Evolutionary conservation across 1,139 yeast species (phyloP).

Genomic region (Casaregolazyma lundiana): DNA sequence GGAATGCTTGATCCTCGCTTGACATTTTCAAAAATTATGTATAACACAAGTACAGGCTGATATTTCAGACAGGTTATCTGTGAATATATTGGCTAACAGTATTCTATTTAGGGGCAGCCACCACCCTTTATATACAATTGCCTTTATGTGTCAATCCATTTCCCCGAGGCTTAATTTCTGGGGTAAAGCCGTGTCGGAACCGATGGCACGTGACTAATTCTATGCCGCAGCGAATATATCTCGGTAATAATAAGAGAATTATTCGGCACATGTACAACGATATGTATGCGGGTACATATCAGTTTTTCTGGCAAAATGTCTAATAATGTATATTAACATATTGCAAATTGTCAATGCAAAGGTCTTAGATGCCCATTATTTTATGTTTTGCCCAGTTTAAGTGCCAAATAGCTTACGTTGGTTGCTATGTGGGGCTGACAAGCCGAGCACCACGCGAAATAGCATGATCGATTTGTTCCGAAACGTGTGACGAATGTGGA

Average conservation of each 20-base stretch:
- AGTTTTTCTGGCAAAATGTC: too few species aligned
- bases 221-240: background rate
- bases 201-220: constrained; percentile 6
- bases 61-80: background rate
- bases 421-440: background rate
- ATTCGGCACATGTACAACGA: background rate
- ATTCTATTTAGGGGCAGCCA: background rate
- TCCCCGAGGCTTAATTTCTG: constrained; percentile 31
- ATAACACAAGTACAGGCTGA: background rate
- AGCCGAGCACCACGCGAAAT: background rate
- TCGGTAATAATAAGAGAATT: background rate
- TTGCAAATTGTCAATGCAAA: too few species aligned
- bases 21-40: constrained; percentile 2
- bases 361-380: constrained; percentile 1
- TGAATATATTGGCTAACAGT: background rate
- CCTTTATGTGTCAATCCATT: constrained; percentile 40
- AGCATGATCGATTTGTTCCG: background rate
- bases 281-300: background rate
- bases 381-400: too few species aligned
- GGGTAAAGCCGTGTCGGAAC: constrained; percentile 11
- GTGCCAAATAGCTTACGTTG: too few species aligned
- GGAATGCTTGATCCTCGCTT: constrained; percentile 61
- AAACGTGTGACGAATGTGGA: background rate
- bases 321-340: too few species aligned
- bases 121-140: constrained; percentile 42